phyloP scores from a whole-genome alignment of 495 filamentous ascomycete genomes.

The Neurospora sp. region DNA sequence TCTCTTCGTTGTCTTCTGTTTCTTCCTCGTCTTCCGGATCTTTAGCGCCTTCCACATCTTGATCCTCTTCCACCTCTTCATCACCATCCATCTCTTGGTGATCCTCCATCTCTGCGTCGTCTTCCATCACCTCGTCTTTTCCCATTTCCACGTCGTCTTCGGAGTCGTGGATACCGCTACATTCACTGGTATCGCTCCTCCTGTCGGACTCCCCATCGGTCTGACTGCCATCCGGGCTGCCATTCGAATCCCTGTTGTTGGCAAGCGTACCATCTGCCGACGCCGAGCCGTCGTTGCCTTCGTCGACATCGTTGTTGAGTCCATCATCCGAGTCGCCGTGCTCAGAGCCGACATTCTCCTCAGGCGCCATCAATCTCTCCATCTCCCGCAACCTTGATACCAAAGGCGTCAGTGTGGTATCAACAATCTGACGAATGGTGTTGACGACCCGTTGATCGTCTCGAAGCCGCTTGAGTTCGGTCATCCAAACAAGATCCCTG shows the following conservation, averaged over 20 bases:
- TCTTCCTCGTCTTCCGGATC: not conserved
- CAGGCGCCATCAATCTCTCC: not conserved
- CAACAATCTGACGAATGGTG: not conserved
- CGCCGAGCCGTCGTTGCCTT: not conserved
- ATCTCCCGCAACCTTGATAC: not conserved
- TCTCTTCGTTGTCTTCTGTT: not conserved
- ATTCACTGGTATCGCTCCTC: not conserved
- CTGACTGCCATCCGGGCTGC: not conserved
- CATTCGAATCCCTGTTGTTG: not conserved
- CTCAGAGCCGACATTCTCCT: not conserved
- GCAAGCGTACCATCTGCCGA: not conserved
- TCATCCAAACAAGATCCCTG: not conserved
- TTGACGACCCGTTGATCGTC: not conserved
- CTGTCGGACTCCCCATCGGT: not conserved
- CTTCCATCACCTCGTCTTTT: not conserved
- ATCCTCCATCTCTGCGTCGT: not conserved
- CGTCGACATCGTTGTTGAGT: not conserved
- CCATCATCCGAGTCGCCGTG: not conserved
- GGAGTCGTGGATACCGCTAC: not conserved
- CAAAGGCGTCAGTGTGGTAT: not conserved
- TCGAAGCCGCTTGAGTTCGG: not conserved
- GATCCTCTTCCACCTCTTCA: not conserved
- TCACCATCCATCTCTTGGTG: not conserved
- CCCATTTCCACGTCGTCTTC: not conserved
- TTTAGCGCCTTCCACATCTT: not conserved